Evolutionary conservation across 352 stramenopile genomes (phyloP).

Genomic region (Pythium biforme): DNA sequence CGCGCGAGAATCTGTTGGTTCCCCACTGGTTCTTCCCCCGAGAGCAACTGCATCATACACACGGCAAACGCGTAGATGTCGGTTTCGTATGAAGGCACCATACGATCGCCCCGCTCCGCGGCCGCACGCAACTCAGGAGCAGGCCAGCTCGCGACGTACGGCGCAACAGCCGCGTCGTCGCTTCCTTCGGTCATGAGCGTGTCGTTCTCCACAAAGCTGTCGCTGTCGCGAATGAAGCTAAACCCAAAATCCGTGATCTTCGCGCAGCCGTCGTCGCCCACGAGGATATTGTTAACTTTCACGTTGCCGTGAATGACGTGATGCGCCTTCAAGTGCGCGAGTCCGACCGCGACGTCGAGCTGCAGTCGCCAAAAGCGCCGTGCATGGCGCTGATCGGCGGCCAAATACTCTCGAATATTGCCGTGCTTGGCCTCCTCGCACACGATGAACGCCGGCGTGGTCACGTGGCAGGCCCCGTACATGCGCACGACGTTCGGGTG

Average conservation of each 20-base stretch:
- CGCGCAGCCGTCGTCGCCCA: slow-evolving; percentile 41
- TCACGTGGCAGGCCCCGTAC: slow-evolving; percentile 35
- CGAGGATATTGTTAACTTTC: slow-evolving; percentile 83
- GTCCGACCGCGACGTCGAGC: slow-evolving; percentile 37
- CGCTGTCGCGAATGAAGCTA: slow-evolving; percentile 14
- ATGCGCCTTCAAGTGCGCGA: slow-evolving; percentile 58
- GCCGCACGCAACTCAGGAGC: slow-evolving; percentile 19
- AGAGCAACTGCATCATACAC: slow-evolving; percentile 37
- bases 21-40: neutral
- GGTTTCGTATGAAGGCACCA: slow-evolving; percentile 26
- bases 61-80: slow-evolving; percentile 57
- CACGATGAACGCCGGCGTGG: slow-evolving; percentile 28
- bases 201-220: slow-evolving; percentile 2
- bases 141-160: slow-evolving; percentile 6
- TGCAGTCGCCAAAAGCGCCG: slow-evolving; percentile 29
- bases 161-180: slow-evolving; percentile 4
- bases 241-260: slow-evolving; percentile 44
- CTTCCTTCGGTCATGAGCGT: slow-evolving; percentile 11
- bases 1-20: slow-evolving; percentile 11
- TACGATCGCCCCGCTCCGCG: slow-evolving; percentile 1
- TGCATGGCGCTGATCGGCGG: neutral
- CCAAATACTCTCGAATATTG: slow-evolving; percentile 28
- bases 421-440: slow-evolving; percentile 32
- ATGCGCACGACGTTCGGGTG: slow-evolving; percentile 40
- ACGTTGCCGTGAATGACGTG: slow-evolving; percentile 79